Base-by-base conservation (phyloP, 352 stramenopile species). In the Phytophthora gonapodyides region DNA sequence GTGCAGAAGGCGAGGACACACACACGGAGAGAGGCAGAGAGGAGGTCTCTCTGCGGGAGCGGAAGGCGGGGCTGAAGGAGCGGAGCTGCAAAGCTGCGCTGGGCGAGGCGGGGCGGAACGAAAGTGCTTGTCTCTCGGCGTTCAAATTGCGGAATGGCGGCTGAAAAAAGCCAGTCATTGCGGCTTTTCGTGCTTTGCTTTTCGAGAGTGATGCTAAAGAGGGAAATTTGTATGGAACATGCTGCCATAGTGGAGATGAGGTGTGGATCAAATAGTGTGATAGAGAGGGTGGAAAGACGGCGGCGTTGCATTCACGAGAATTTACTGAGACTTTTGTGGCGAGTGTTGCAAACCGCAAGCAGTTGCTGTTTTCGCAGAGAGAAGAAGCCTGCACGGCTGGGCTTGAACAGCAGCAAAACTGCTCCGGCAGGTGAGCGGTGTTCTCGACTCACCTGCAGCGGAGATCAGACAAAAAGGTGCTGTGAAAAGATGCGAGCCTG, bases 81-180 rank as follows among this genome's bases (percentile, higher is more conserved):
- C 27, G 19, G 58, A 67, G 59, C 44, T 60, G 55, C 41, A 50
- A 57, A 8, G 27, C 27, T 31, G 19, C 19, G 43, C 37, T 51
- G 33, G 15, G 21, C 30, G 54, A 34, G 24, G 24, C 2, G 24
- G 24, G 41, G 40, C 61, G 46, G 46, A 64, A 43, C 33, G 46
- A 51, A 44, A 11, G 35, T 61, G 64, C 64, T 54, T 53, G 7
- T 17, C 9, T 33, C 27, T 31, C n/a, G 6, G 24, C 15, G 33
- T 67, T 57, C 64, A 64, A 67, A 64, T 71, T 71, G 57, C 51
- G 51, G 57, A 71, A 71, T 71, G 64, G n/a, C 44, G 57, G 56
- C 27, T 43, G 50, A 24, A 56, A 62, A 33, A 49, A 69, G 64
- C 58, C 64, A 72, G 64, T 38, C 27, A 6, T 8, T 31, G 27